phyloP scores from a whole-genome alignment of 192 early-diverging fungal genomes.

The Coemansia asiatica region DNA sequence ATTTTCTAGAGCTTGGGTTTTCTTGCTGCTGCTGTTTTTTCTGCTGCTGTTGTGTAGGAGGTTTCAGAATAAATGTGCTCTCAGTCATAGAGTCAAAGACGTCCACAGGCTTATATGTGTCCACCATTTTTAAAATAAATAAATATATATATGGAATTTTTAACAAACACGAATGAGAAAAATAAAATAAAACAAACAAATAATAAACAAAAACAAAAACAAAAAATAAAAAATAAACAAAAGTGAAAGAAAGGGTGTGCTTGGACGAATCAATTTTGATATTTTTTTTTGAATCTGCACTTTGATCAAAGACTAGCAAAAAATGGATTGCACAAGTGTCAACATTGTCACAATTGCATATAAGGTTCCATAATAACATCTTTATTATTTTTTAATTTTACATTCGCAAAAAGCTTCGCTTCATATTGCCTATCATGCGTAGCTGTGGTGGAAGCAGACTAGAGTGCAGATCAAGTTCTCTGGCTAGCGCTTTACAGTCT shows the following conservation, averaged over 20 bases:
- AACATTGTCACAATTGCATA: no score
- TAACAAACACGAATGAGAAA: background rate
- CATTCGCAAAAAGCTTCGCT: slow-evolving; percentile 39
- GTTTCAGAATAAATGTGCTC: slow-evolving; percentile 53
- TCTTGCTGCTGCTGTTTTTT: slow-evolving; percentile 4
- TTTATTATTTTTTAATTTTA: no score
- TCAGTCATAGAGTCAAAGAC: slow-evolving; percentile 56
- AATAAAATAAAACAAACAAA: background rate
- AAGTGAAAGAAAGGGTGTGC: background rate
- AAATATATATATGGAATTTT: no score
- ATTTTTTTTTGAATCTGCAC: background rate
- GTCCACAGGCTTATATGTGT: slow-evolving; percentile 44
- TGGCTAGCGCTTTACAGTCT: slow-evolving; percentile 24
- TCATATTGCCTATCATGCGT: slow-evolving; percentile 39
- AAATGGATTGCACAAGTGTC: no score
- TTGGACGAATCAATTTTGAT: background rate
- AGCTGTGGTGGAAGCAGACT: slow-evolving; percentile 32
- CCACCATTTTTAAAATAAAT: slow-evolving; percentile 20
- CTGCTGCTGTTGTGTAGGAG: slow-evolving; percentile 10
- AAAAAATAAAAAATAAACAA: background rate
- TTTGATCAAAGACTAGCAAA: no score
- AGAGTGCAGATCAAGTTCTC: slow-evolving; percentile 20
- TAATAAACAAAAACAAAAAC: background rate
- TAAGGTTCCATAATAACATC: no score
- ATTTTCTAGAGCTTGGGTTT: slow-evolving; percentile 11